Percentiles rank a stretch among this genome's conserved stretches.
Evolutionary conservation across 1,139 yeast genomes (phyloP).

Genomic region (Lodderomyces pseudojiufengensis): DNA sequence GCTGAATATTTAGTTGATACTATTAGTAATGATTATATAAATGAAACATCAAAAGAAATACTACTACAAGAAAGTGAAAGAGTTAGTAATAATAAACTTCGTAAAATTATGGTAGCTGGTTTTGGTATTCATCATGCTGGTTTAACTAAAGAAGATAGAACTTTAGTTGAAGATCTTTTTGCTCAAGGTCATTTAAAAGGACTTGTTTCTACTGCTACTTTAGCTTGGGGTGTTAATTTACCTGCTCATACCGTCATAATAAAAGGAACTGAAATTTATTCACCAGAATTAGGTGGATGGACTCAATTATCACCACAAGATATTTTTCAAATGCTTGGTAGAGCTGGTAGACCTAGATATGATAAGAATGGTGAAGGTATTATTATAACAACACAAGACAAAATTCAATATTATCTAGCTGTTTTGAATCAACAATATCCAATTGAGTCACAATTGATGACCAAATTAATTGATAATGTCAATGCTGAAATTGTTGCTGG

Average conservation of each 20-base stretch:
- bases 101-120: conserved; percentile 63
- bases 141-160: conserved; percentile 66
- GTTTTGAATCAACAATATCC: conserved; percentile 87
- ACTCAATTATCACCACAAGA: conserved; percentile 89
- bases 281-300: conserved; percentile 89
- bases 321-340: conserved; percentile 89
- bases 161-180: conserved; percentile 78
- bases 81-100: conserved; percentile 52
- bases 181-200: conserved; percentile 83
- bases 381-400: conserved; percentile 82
- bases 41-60: conserved; percentile 59
- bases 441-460: conserved; percentile 82
- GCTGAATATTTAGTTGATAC: conserved; percentile 71
- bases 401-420: conserved; percentile 84
- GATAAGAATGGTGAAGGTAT: conserved; percentile 93
- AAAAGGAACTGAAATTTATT: conserved; percentile 91
- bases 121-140: conserved; percentile 98
- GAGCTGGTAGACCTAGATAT: conserved; percentile 96
- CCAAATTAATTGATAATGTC: conserved; percentile 64
- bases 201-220: conserved; percentile 88
- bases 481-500: conserved; percentile 90
- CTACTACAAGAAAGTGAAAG: conserved; percentile 60
- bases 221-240: conserved; percentile 98
- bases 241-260: conserved; percentile 97
- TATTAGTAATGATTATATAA: conserved; percentile 54